phyloP scores from a whole-genome alignment of 345 rosid genomes.

The Salix caprea region DNA sequence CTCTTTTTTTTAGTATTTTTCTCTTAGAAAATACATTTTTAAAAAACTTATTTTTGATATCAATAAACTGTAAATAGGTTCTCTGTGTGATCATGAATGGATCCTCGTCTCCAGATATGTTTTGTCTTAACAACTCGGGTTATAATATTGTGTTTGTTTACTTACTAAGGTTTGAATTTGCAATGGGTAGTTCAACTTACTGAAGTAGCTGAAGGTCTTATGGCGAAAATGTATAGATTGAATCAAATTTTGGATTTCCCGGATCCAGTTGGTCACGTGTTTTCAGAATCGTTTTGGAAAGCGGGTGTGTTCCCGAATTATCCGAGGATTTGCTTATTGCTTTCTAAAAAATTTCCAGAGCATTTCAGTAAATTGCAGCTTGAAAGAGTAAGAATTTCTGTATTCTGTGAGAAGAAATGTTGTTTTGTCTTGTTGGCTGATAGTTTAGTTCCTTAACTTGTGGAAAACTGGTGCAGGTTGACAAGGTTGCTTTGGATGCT shows the following conservation, averaged over 20 bases:
- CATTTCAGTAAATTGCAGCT: constrained; percentile 92
- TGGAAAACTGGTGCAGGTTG: constrained; percentile 51
- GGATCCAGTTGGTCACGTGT: constrained; percentile 65
- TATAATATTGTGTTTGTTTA: no score
- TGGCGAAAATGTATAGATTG: constrained; percentile 94
- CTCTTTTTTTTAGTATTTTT: no score
- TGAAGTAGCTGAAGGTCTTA: constrained; percentile 90
- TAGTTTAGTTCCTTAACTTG: constrained; percentile 4
- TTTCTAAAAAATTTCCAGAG: constrained; percentile 93
- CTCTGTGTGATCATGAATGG: no score
- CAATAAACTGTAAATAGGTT: no score
- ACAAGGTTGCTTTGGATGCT: constrained; percentile 83
- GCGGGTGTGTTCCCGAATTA: constrained; percentile 81
- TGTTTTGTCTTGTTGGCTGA: constrained; percentile 6
- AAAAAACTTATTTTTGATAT: no score
- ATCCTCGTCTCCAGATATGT: no score
- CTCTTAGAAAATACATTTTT: no score
- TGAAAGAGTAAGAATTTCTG: constrained; percentile 65
- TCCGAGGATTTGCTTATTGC: constrained; percentile 79
- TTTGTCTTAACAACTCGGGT: no score
- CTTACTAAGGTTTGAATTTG: constrained; percentile 57
- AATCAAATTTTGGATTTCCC: constrained; percentile 93
- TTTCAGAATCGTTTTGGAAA: constrained; percentile 92
- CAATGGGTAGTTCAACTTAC: constrained; percentile 88
- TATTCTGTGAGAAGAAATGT: neutral